phyloP scores from a whole-genome alignment of 2,329 filamentous ascomycete species.

The Cytospora mali region DNA sequence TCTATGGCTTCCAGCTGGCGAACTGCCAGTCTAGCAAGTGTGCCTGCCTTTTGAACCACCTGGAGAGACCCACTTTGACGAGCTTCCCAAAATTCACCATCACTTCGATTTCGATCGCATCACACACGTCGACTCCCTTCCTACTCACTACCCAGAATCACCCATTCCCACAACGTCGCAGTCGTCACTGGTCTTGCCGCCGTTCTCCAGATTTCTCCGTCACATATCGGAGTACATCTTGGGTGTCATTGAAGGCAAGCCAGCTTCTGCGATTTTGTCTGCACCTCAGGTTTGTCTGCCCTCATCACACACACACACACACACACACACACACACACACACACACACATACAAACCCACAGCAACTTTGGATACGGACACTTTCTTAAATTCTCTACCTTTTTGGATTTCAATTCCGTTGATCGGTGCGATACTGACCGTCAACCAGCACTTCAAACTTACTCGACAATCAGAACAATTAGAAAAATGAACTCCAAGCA shows the following conservation, averaged over 20 bases:
- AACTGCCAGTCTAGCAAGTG: neutral
- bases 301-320: neutral
- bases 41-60: neutral
- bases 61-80: neutral
- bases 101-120: neutral
- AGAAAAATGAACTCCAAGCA: conserved; percentile 24
- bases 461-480: conserved; percentile 1
- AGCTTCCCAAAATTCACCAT: neutral
- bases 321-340: neutral
- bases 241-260: neutral
- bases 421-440: conserved; percentile 5
- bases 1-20: conserved; percentile 8
- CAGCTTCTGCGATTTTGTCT: neutral
- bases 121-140: neutral
- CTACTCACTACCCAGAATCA: neutral
- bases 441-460: neutral
- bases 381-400: neutral
- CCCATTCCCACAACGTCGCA: neutral
- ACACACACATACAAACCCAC: neutral
- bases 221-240: neutral
- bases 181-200: neutral
- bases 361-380: neutral
- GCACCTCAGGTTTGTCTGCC: conserved; percentile 10
- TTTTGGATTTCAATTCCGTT: neutral
- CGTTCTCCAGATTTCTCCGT: neutral